Base-by-base conservation (phyloP, 352 stramenopile species). In the Phytopythium ostracodes region DNA sequence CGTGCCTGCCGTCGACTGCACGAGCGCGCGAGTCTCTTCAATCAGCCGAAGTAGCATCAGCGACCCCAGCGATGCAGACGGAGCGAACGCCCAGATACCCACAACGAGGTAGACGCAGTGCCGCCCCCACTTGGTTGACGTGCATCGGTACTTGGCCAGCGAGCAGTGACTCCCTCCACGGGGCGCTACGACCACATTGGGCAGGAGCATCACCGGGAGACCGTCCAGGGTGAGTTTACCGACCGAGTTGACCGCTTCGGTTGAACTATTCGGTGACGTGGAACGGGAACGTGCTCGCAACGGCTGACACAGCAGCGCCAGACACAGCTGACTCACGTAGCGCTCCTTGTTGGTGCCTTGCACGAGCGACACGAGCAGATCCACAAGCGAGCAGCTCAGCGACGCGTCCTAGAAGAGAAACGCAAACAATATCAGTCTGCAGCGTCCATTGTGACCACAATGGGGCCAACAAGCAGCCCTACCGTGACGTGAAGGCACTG, bases 21-120 rank as follows among this genome's bases (percentile, higher is more conserved):
- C 70, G 4, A 89, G 56, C 51, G 71, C 33, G 25, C 62, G 66
- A 68, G 87, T 86, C 54, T 84, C 74, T 5, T 82, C 71, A 2
- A 84, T 57, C 58, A 84, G 77, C 11, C 84, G 80, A 22, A 59
- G 51, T 17, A 87, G 35, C 20, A 87, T 11, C 17, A 62, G 65
- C 1, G 72, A 70, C 22, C 75, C 72, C 18, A 51, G 60, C 15
- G 62, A 61, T 25, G 71, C 56, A 35, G 64, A 77, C 22, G 65
- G 51, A 9, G 73, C 65, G 27, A 79, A 76, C 15, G 73, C 58
- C 81, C 81, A 93, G 2, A 68, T 80, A 1, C 81, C 81, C 40
- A 90, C 79, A 24, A 84, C 62, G 9, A 89, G 66, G 64, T 84
- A 84, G 9, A 71, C 55, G 22, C 89, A 64, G 63, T 89, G 76